Percentiles rank a stretch among this genome's conserved stretches.
Conservation (phyloP, 2,329 filamentous ascomycete species). For the Xylariaceae sp. region DNA sequence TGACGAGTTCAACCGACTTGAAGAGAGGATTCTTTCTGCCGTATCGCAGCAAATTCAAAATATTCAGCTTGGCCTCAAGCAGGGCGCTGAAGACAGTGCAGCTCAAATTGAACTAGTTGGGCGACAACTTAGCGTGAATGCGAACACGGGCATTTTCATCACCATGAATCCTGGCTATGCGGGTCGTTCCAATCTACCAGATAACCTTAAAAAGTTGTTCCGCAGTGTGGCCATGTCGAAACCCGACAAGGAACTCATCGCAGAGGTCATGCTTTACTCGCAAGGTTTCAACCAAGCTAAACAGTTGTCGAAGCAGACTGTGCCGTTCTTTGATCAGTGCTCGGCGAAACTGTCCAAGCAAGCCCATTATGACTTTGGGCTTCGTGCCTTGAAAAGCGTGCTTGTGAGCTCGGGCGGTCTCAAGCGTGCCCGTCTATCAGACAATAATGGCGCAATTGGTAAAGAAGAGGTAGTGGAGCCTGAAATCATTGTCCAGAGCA, state of each 20-base stretch:
- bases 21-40: constrained; percentile 94
- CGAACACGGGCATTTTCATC: constrained; percentile 97
- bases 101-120: constrained; percentile 92
- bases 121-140: constrained; percentile 81
- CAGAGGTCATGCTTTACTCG: constrained; percentile 99
- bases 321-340: constrained; percentile 97
- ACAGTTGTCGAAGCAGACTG: constrained; percentile 85
- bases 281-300: constrained; percentile 98
- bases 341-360: constrained; percentile 80
- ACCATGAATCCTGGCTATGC: constrained; percentile 99
- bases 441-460: constrained; percentile 51
- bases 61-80: constrained; percentile 92
- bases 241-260: constrained; percentile 98
- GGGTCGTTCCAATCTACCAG: constrained; percentile 92
- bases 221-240: constrained; percentile 99
- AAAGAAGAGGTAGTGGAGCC: constrained; percentile 78
- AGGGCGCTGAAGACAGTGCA: constrained; percentile 74
- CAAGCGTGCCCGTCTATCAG: constrained; percentile 75
- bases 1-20: constrained; percentile 98
- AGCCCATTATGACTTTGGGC: constrained; percentile 97
- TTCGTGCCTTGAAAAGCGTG: constrained; percentile 97
- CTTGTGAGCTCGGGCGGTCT: constrained; percentile 95
- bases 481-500: constrained; percentile 97
- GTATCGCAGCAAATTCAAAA: constrained; percentile 99
- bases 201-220: constrained; percentile 99